Evolutionary conservation across 352 stramenopile species (phyloP), one percentile per base, ranked within the genome.

Genomic region (Globisporangium lucens): DNA sequence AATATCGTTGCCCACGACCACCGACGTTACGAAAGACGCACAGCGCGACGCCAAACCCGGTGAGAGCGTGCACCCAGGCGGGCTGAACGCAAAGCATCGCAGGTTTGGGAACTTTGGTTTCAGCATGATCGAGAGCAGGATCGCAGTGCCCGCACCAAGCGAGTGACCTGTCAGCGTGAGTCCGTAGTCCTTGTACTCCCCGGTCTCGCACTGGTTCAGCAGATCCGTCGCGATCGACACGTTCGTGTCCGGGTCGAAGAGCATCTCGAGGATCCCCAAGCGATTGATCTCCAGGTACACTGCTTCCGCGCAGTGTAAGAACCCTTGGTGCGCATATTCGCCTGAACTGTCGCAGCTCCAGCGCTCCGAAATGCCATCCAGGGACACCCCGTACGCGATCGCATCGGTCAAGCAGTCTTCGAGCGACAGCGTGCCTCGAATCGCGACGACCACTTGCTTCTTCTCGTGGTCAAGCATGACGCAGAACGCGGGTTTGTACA

Each of bases 351-450:
- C 89, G 66, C 85, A 96, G 51, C 77, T 74, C 61, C 82, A 90
- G 17, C 81, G 83, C 33, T 85, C 73, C 0, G 85, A 81, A 27
- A 91, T 68, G 2, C 88, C 83, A 55, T 93, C 74, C 63, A 95
- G 78, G 17, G 87, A 78, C 64, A 92, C 83, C 7, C 85, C 87
- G 56, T 96, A 94, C 22, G 89, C 89, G 47, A 96, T 95, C 17
- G 81, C 87, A 57, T 96, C 89, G 1, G 89, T 96, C 29, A 96
- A 70, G 55, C 89, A 96, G 64, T 96, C 89, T 80, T 96, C 89
- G 8, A 96, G 75, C 17, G 89, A 96, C 4, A 96, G 72, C 20
- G 89, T 96, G 29, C 89, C 89, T 41, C 89, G 85, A 46, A 96
- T 93, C 20, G 89, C 84, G 27, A 96, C 70, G 41, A 96, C 80